These are phyloP conservation scores for Blastocystis sp. DNA, from an alignment of 352 stramenopile species.

Conservation along the genomic window DNA sequence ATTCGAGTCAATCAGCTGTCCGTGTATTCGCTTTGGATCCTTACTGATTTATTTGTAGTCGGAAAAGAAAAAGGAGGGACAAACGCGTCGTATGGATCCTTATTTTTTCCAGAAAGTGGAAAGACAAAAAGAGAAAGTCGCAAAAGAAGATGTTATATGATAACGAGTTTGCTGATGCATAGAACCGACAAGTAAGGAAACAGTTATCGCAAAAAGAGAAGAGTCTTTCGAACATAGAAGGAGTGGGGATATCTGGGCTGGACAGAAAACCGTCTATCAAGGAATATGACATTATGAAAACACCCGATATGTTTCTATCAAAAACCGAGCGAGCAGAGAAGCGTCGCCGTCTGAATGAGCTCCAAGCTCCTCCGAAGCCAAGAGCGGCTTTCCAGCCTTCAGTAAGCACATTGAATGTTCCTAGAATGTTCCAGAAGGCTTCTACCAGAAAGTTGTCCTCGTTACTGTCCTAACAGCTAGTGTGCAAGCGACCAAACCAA, in stretches of 20 bases:
- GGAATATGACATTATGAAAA: constrained; percentile 20
- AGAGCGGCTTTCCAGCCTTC: not conserved
- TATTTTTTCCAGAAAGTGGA: not conserved
- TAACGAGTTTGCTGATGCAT: not conserved
- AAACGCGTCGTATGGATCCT: not conserved
- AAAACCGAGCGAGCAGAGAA: constrained; percentile 14
- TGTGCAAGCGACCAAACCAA: not conserved
- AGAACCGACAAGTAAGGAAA: too few relatives aligned
- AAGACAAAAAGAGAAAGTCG: not conserved
- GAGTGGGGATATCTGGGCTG: not conserved
- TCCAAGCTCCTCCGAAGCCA: not conserved
- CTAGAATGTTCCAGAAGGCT: constrained; percentile 5
- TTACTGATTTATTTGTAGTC: not conserved
- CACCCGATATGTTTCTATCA: constrained; percentile 32
- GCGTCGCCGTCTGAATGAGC: not conserved
- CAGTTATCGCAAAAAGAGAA: not conserved
- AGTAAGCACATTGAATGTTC: not conserved
- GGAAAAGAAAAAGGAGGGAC: not conserved
- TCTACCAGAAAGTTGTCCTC: not conserved
- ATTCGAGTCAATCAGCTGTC: not conserved
- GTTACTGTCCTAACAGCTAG: not conserved
- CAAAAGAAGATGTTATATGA: not conserved
- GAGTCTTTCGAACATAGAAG: not conserved
- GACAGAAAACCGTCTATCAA: not conserved
- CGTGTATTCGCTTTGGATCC: not conserved